These are phyloP conservation scores for Chrysanthemum seticuspe DNA, from an alignment of 129 eudicot genomes.

Conservation along the genomic window DNA sequence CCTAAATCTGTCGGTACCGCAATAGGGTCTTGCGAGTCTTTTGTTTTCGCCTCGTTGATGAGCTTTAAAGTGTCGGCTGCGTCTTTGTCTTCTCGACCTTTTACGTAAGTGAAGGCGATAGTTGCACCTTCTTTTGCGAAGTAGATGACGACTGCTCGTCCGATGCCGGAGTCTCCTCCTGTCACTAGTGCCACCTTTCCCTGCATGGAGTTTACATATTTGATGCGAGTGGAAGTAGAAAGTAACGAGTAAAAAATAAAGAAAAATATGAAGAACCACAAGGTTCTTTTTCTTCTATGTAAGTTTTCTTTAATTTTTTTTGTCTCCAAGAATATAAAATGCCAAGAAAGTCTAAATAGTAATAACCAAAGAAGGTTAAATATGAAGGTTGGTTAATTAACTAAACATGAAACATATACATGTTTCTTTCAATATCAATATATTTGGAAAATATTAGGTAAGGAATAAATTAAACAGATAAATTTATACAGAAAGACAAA, in stretches of 20 bases:
- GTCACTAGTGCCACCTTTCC: constrained; percentile 86
- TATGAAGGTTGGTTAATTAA: no score
- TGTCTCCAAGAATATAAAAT: no score
- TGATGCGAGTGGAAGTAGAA: not conserved
- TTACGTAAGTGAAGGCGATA: constrained; percentile 76
- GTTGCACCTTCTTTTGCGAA: constrained; percentile 82
- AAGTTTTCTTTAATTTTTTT: no score
- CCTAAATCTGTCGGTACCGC: constrained; percentile 60
- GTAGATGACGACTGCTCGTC: constrained; percentile 65
- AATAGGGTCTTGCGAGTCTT: constrained; percentile 65
- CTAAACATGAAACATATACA: no score
- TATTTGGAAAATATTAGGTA: no score
- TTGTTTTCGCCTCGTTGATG: constrained; percentile 37
- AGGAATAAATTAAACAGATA: no score
- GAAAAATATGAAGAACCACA: no score
- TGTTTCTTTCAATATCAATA: no score
- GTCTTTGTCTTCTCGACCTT: constrained; percentile 80
- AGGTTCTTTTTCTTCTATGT: no score
- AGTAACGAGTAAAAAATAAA: not conserved
- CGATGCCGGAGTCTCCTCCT: constrained; percentile 92
- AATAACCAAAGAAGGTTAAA: no score
- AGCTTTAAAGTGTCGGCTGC: constrained; percentile 56
- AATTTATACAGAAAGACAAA: no score
- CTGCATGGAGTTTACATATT: constrained; percentile 28
- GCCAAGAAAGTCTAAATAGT: no score